Percentiles rank a stretch among this genome's conserved stretches.
Evolutionary conservation across 2,329 filamentous ascomycete genomes (phyloP).

Genomic region (Periconia digitata): DNA sequence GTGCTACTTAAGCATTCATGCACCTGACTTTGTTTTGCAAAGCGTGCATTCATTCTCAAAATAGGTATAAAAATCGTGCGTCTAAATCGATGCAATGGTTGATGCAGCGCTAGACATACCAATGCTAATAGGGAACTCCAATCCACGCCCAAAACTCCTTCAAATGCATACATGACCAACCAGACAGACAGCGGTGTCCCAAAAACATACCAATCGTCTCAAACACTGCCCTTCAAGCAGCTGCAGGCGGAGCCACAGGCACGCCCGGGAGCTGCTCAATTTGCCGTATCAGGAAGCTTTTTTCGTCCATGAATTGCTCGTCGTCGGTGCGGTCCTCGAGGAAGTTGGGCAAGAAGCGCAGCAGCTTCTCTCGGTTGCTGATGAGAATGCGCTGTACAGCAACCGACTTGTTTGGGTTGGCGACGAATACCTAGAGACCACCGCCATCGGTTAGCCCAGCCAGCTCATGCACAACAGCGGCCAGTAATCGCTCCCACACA

Average conservation of each 20-base stretch:
- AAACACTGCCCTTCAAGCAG: constrained; percentile 11
- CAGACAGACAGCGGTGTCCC: background rate
- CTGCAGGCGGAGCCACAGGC: constrained; percentile 26
- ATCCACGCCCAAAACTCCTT: constrained; percentile 8
- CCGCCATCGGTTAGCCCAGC: constrained; percentile 12
- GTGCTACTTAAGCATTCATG: no score
- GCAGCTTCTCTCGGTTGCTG: constrained; percentile 89
- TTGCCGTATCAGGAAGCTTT: constrained; percentile 94
- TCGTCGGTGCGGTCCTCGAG: constrained; percentile 94
- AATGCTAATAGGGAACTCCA: constrained; percentile 4
- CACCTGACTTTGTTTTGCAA: no score
- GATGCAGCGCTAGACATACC: constrained; percentile 8
- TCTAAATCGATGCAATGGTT: constrained; percentile 2
- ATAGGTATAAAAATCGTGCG: background rate
- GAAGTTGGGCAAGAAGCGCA: constrained; percentile 88
- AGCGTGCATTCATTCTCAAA: background rate
- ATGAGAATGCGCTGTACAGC: constrained; percentile 94
- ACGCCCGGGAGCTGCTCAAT: constrained; percentile 59
- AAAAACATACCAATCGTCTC: background rate
- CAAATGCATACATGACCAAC: constrained; percentile 7
- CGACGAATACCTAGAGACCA: constrained; percentile 91
- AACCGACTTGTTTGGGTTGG: constrained; percentile 96
- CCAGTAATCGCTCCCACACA: background rate
- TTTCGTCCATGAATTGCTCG: constrained; percentile 97
- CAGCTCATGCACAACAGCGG: no score